Conservation (phyloP, 768 basidiomycete species). For the Gelatoporia subvermispora region DNA sequence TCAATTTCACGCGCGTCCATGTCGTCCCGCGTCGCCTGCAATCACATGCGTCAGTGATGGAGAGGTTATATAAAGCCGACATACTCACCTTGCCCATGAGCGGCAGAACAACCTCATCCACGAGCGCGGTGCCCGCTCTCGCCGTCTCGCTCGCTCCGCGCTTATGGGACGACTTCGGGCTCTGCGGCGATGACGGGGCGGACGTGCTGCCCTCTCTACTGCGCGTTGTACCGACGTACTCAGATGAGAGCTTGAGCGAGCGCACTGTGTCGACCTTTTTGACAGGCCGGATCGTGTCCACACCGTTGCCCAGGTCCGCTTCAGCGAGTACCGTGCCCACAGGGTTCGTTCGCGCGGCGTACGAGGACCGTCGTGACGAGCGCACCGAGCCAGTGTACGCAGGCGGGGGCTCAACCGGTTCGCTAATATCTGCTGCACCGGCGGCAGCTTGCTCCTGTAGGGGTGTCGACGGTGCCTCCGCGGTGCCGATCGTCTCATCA, state of each 20-base stretch:
- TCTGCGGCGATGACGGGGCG: constrained; percentile 45
- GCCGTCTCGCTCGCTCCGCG: constrained; percentile 50
- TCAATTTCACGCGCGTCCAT: constrained; percentile 89
- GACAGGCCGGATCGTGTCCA: constrained; percentile 89
- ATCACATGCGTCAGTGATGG: background rate
- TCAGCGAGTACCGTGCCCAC: constrained; percentile 73
- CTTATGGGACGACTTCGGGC: constrained; percentile 36
- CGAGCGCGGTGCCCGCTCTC: constrained; percentile 63
- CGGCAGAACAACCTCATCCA: constrained; percentile 84
- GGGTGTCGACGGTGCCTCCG: constrained; percentile 31
- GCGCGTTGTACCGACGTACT: constrained; percentile 72
- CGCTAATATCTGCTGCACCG: constrained; percentile 15
- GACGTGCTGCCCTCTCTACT: constrained; percentile 45
- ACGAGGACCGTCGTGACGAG: constrained; percentile 65
- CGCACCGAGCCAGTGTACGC: constrained; percentile 70
- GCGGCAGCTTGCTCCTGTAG: constrained; percentile 21
- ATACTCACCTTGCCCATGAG: constrained; percentile 64
- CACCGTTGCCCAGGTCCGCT: constrained; percentile 81
- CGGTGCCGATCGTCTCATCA: constrained; percentile 41
- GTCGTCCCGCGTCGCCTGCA: constrained; percentile 69
- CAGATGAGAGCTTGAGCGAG: constrained; percentile 71
- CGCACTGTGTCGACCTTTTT: constrained; percentile 84
- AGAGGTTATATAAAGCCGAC: too few relatives aligned
- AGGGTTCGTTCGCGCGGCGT: constrained; percentile 64
- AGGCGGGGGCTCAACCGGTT: constrained; percentile 58